Percentiles rank a stretch among this genome's conserved stretches.
These are phyloP conservation scores for Oryza glumipatula DNA, from an alignment of 176 grass and related monocot species.

Conservation along the genomic window DNA sequence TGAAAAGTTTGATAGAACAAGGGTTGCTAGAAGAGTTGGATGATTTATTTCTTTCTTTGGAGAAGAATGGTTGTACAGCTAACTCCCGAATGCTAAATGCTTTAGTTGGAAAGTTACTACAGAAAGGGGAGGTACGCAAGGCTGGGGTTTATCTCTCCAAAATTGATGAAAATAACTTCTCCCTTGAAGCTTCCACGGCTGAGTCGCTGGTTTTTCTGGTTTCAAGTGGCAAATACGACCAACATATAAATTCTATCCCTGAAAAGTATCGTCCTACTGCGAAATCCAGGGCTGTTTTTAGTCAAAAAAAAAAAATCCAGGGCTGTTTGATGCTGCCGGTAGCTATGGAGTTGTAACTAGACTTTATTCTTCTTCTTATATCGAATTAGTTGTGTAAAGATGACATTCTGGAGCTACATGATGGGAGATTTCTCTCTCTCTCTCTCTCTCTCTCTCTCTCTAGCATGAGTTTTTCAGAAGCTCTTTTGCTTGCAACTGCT, in stretches of 20 bases:
- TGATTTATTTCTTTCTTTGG: not conserved
- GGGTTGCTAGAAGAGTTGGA: not conserved
- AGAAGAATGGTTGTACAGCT: not conserved
- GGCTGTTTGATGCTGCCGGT: not conserved
- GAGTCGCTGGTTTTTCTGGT: not conserved
- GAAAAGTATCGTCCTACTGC: not conserved
- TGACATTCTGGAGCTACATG: not conserved
- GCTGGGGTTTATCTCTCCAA: not conserved
- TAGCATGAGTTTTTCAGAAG: not conserved
- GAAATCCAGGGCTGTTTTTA: too few relatives aligned
- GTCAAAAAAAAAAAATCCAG: too few relatives aligned
- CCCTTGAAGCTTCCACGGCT: not conserved
- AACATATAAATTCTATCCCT: not conserved
- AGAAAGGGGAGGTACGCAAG: not conserved
- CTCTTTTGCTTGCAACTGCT: not conserved
- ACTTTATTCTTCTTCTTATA: not conserved
- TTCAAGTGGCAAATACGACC: not conserved
- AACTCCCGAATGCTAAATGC: not conserved
- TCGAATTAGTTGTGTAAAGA: not conserved
- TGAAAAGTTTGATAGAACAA: not conserved
- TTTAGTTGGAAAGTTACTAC: not conserved
- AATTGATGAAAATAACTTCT: constrained; percentile 3
- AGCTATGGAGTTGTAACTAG: not conserved
- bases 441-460: not conserved
- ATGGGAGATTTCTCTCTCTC: not conserved